Base-by-base conservation (phyloP, 441 rosid species). In the Populus hybrid region DNA sequence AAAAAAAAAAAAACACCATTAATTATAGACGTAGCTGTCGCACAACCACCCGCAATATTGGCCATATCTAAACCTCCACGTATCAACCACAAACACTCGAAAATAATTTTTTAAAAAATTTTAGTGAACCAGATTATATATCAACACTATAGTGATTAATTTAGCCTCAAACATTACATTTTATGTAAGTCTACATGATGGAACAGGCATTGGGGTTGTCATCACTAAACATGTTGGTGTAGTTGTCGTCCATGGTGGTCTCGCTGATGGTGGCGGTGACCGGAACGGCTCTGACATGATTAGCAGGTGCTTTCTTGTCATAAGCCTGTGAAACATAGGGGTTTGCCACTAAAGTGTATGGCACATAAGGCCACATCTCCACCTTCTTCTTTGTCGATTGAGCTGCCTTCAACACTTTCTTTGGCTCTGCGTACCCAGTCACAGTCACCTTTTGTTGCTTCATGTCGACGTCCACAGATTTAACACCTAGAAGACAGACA, bases 361-460 rank as follows among this genome's bases (percentile, higher is more conserved):
- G 96, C 12, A 91, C 94, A n/a, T 94, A 94, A 2, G 98, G 98
- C 98, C 98, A 94, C 35, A 87, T 59, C 90, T 94, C 98, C 57
- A 90, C 95, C 82, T 89, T 92, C 87, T 94, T 94, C 89, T 84
- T 94, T 0, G 96, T 94, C 12, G 96, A 74, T 83, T 91, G 79
- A 2, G 97, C 98, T 53, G 94, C 93, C 36, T 80, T 84, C 80
- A 94, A 77, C 70, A 94, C 94, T 67, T 82, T 90, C 84, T 90
- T 89, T 2, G 87, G 71, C 2, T 94, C 96, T 65, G 87, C 83
- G 73, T 82, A 81, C 6, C 98, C 98, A 1, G 76, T 89, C 85
- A 94, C 96, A 6, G 89, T 90, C 66, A 81, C 96, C 89, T 94
- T 94, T 77, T 94, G 98, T 73, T 79, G 91, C 83, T 92, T 94